Evolutionary conservation across 192 early-diverging fungal species (phyloP), one percentile per base, ranked within the genome.

Genomic region (Podila verticillata): DNA sequence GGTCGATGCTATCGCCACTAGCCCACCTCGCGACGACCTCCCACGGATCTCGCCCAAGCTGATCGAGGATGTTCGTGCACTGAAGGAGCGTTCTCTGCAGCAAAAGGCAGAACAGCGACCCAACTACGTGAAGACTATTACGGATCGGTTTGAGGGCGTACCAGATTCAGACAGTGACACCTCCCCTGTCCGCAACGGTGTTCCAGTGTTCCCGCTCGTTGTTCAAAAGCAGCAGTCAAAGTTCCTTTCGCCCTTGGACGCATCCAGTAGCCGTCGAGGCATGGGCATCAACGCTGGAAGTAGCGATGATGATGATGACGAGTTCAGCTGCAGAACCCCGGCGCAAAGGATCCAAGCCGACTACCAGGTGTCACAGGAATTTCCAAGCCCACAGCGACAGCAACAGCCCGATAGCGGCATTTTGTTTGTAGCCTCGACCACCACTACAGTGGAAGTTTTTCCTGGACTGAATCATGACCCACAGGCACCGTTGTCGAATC

Each of bases 391-490:
- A 15, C 69, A 32, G 12, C 48, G 61, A 59, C 70, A 65, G 22
- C 58, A 30, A 3, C 69, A 68, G 24, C 47, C 66, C 3, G 61
- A 80, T 22, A 80, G 65, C 19, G 77, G 77, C 17, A 80, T 80
- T 56, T 36, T 80, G 20, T 80, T 80, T 72, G 77, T 80, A 1
- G 36, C 70, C 24, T 26, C 70, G 2, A 51, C 58, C 15, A 29
- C 70, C 0, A 68, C 69, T 0, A 72, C 77, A 5, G 66, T 70
- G 4, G 70, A 80, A 47, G 49, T 72, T 34, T 57, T 67, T 12
- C 56, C 15, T 4, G 49, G 47, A 7, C 26, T 36, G 63, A 24
- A 24, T n/a, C 51, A 54, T 17, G 51, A 54, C 24, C 24, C 51
- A 24, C 51, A 54, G 22, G n/a, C n/a, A 54, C 20, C 51, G 2